phyloP scores from a whole-genome alignment of 2,329 filamentous ascomycete genomes.

The Ascochyta lentis region DNA sequence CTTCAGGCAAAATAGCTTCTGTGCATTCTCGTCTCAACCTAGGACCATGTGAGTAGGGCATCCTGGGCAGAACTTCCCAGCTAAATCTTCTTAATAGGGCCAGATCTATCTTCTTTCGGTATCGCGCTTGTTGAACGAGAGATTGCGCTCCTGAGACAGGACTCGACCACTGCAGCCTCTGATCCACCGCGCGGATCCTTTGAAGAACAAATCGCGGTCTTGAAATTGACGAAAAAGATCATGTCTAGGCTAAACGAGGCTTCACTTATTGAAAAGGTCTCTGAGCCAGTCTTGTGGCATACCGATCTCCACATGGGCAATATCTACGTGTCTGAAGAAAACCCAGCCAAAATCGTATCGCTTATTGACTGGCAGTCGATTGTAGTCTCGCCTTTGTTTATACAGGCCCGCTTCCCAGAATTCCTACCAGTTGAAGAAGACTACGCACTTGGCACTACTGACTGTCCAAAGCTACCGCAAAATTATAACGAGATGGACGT shows the following conservation, averaged over 20 bases:
- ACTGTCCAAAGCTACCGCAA: conserved; percentile 15
- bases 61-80: background rate
- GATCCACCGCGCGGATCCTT: conserved; percentile 18
- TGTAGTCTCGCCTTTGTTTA: conserved; percentile 26
- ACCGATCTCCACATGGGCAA: conserved; percentile 52
- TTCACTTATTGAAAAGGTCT: conserved; percentile 12
- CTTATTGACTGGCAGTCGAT: conserved; percentile 37
- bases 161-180: background rate
- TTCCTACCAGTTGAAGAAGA: conserved; percentile 25
- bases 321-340: conserved; percentile 37
- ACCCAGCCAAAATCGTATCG: conserved; percentile 26
- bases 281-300: conserved; percentile 21
- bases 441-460: conserved; percentile 15
- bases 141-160: conserved; percentile 6
- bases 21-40: conserved; percentile 10
- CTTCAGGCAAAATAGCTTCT: conserved; percentile 1
- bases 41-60: conserved; percentile 23
- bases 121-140: conserved; percentile 29
- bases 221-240: conserved; percentile 22
- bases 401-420: conserved; percentile 28
- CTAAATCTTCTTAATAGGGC: conserved; percentile 25
- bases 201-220: conserved; percentile 21
- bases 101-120: conserved; percentile 24
- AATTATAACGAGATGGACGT: conserved; percentile 19
- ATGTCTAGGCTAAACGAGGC: conserved; percentile 16